Conservation (phyloP, 2,329 filamentous ascomycete genomes). For the Arthrobotrys entomopaga region DNA sequence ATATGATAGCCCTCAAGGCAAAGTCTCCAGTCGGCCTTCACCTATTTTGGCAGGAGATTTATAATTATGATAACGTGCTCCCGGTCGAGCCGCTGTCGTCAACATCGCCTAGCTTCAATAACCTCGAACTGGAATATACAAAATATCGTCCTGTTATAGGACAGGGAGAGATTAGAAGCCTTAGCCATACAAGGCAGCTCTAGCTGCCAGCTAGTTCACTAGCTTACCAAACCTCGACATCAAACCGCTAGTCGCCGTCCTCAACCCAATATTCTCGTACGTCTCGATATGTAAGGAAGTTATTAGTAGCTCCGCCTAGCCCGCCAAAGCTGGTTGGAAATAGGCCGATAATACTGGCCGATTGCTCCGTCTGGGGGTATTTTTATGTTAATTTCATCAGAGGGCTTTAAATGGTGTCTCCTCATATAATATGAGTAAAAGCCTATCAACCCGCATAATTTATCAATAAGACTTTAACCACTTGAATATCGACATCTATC, state of each 20-base stretch:
- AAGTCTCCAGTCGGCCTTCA: neutral
- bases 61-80: slow-evolving; percentile 46
- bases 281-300: slow-evolving; percentile 45
- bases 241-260: slow-evolving; percentile 23
- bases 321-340: neutral
- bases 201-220: slow-evolving; percentile 12
- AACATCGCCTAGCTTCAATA: slow-evolving; percentile 31
- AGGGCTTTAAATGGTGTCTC: too few relatives aligned
- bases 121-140: slow-evolving; percentile 41
- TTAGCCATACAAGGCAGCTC: slow-evolving; percentile 47
- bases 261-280: neutral
- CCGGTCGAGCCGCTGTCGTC: slow-evolving; percentile 35
- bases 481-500: too few relatives aligned
- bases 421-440: too few relatives aligned
- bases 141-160: slow-evolving; percentile 49
- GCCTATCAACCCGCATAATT: too few relatives aligned
- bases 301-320: slow-evolving; percentile 1
- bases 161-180: slow-evolving; percentile 20
- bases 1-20: too few relatives aligned
- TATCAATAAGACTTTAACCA: too few relatives aligned
- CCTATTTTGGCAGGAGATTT: slow-evolving; percentile 5
- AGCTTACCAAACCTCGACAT: slow-evolving; percentile 38
- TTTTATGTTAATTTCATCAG: neutral
- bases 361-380: neutral
- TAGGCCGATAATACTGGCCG: slow-evolving; percentile 27